These are phyloP conservation scores for Phymatotrichopsis omnivora DNA, from an alignment of 2,329 filamentous ascomycete genomes.

Conservation along the genomic window DNA sequence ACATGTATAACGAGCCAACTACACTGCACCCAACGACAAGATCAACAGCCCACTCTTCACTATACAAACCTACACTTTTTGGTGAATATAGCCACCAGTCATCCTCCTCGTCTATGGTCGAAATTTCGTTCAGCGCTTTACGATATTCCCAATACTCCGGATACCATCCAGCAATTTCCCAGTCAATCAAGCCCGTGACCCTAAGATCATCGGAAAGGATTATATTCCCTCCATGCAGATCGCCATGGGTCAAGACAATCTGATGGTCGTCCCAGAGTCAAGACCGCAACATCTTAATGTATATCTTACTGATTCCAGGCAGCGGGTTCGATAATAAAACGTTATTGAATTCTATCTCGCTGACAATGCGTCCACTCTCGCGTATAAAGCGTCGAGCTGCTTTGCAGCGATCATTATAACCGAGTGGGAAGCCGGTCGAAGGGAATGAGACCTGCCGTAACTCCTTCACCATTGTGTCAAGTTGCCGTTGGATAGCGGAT, in stretches of 20 bases:
- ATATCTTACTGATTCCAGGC: not conserved
- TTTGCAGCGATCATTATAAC: constrained; percentile 16
- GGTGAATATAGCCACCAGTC: constrained; percentile 17
- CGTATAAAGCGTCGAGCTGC: constrained; percentile 10
- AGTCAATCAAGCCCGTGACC: constrained; percentile 34
- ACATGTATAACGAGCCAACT: no score
- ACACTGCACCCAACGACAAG: no score
- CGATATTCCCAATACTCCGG: constrained; percentile 35
- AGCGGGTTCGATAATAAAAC: constrained; percentile 9
- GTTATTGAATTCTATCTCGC: constrained; percentile 20
- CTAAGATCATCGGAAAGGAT: constrained; percentile 31
- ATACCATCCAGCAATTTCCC: constrained; percentile 36
- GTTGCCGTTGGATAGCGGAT: constrained; percentile 3
- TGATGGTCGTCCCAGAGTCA: constrained; percentile 28
- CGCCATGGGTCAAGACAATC: constrained; percentile 35
- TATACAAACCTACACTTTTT: constrained; percentile 3
- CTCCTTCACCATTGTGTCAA: constrained; percentile 8
- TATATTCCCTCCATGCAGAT: constrained; percentile 35
- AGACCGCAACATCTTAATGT: constrained; percentile 9
- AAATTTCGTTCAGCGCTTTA: constrained; percentile 32
- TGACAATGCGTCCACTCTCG: constrained; percentile 2
- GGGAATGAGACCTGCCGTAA: constrained; percentile 10
- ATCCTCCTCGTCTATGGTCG: not conserved
- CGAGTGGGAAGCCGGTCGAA: not conserved
- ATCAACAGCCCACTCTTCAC: constrained; percentile 13